phyloP scores from a whole-genome alignment of 805 yeast genomes.

The Metschnikowia lunata region DNA sequence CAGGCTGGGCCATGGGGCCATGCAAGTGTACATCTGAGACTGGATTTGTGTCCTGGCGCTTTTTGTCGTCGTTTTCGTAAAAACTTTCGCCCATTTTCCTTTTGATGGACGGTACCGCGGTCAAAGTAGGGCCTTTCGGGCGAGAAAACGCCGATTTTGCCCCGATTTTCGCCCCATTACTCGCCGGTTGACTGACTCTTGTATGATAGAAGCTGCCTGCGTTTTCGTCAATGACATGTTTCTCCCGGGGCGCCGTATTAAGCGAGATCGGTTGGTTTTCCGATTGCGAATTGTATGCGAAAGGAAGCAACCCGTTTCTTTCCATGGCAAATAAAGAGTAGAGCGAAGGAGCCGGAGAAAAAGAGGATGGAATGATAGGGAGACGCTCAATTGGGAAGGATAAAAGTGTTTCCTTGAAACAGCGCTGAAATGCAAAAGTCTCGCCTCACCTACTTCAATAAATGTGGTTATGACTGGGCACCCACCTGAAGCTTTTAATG shows the following conservation, averaged over 20 bases:
- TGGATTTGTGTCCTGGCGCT: conserved; percentile 27
- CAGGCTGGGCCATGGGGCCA: background rate
- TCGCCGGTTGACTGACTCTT: conserved; percentile 15
- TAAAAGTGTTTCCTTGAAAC: too few relatives aligned
- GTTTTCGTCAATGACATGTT: conserved; percentile 38
- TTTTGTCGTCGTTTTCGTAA: conserved; percentile 38
- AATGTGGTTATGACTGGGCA: too few relatives aligned
- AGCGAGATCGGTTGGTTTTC: conserved; percentile 29
- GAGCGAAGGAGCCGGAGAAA: too few relatives aligned
- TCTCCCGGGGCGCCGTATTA: conserved; percentile 38
- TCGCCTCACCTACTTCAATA: too few relatives aligned
- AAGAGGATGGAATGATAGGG: too few relatives aligned
- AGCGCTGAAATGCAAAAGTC: too few relatives aligned
- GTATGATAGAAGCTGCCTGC: conserved; percentile 45
- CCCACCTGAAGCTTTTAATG: too few relatives aligned
- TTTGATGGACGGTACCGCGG: conserved; percentile 31
- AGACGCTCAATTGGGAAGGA: too few relatives aligned
- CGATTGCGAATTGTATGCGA: conserved; percentile 40
- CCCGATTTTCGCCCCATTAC: conserved; percentile 7
- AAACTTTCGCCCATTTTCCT: conserved; percentile 42
- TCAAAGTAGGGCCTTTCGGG: conserved; percentile 20
- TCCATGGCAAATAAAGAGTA: conserved; percentile 13
- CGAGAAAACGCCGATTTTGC: background rate
- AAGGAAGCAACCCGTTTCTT: conserved; percentile 43
- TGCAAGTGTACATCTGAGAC: background rate